Base-by-base conservation (phyloP, 345 rosid species). In the Gossypioides kirkii region DNA sequence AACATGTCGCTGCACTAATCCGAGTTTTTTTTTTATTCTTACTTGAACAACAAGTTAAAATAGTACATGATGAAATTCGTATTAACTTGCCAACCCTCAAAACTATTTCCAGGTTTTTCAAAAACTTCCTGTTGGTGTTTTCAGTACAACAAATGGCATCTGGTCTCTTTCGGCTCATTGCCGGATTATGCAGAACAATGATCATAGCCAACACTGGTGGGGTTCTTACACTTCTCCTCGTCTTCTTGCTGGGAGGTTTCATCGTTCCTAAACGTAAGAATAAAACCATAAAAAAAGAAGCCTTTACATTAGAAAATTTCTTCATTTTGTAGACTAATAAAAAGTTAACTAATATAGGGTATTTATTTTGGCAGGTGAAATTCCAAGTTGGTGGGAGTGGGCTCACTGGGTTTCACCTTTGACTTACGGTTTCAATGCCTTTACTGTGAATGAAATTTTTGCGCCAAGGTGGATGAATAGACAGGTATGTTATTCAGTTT, bases 361-460 rank as follows among this genome's bases (percentile, higher is more conserved):
- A 22, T 72, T 18, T 12, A 55, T 68, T 73, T 38, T 73, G 68
- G 80, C 86, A 91, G 97, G 73, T 65, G 25, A 85, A 32, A 89
- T 95, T 76, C 99, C 98, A 38, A 65, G 14, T 8, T 91, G 99
- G 94, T 95, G 96, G 97, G 59, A 61, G 32, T 95, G 98, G 99
- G 98, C 82, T 65, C 86, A 95, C 70, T 95, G 99, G 99, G 72
- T 91, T 63, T 95, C 98, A 42, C 98, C 99, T 10, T 4, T 95
- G 85, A 59, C 85, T n/a, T 95, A 92, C 58, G 87, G 86, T 70
- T 87, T 49, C 79, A 89, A 95, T 63, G 88, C 96, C 71, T 46
- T 95, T 4, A 23, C 88, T 3, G 89, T 89, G 23, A 95, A 92
- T 47, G 98, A 95, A 83, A 81, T 95, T 84, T 70, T 69, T 69